A percentile compares a stretch with the other conserved stretches of the same genome.
phyloP scores from a whole-genome alignment of 352 stramenopile genomes.

The Aphanomyces astaci region DNA sequence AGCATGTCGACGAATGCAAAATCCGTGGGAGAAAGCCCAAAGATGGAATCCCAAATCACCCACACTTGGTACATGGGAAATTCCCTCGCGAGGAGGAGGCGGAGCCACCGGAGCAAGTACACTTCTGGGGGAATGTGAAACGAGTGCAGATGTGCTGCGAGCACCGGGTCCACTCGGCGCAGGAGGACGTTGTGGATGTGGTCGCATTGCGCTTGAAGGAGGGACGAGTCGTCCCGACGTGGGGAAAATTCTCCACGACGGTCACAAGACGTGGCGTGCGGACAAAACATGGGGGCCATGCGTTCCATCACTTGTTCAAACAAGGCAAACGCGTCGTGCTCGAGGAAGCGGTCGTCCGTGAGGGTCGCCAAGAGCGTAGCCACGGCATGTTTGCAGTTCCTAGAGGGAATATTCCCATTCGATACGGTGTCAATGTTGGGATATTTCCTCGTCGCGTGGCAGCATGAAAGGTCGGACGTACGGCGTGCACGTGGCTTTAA shows the following conservation, averaged over 20 bases:
- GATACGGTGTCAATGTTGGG: no score
- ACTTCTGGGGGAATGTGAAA: slow-evolving; percentile 61
- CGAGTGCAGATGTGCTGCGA: slow-evolving; percentile 38
- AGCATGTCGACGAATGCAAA: slow-evolving; percentile 74
- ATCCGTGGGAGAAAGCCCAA: slow-evolving; percentile 54
- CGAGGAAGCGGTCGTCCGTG: slow-evolving; percentile 38
- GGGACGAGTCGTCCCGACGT: slow-evolving; percentile 27
- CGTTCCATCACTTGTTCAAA: slow-evolving; percentile 66
- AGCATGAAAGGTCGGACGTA: slow-evolving; percentile 27
- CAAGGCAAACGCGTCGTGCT: slow-evolving; percentile 59
- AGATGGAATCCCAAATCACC: slow-evolving; percentile 73
- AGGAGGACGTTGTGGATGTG: slow-evolving; percentile 61
- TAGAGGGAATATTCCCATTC: neutral
- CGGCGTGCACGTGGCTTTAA: slow-evolving; percentile 42
- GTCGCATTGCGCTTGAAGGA: slow-evolving; percentile 73
- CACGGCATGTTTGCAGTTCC: slow-evolving; percentile 46
- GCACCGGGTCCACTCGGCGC: slow-evolving; percentile 49
- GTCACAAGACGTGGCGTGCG: slow-evolving; percentile 27
- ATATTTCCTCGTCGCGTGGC: no score
- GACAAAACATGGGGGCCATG: slow-evolving; percentile 64
- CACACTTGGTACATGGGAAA: slow-evolving; percentile 68
- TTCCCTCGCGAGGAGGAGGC: slow-evolving; percentile 67
- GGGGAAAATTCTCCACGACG: no score
- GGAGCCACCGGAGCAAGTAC: slow-evolving; percentile 64
- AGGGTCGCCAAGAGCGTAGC: slow-evolving; percentile 47